These are phyloP conservation scores for Nannochloropsis oceanica DNA, from an alignment of 108 stramenopile genomes.

Conservation along the genomic window DNA sequence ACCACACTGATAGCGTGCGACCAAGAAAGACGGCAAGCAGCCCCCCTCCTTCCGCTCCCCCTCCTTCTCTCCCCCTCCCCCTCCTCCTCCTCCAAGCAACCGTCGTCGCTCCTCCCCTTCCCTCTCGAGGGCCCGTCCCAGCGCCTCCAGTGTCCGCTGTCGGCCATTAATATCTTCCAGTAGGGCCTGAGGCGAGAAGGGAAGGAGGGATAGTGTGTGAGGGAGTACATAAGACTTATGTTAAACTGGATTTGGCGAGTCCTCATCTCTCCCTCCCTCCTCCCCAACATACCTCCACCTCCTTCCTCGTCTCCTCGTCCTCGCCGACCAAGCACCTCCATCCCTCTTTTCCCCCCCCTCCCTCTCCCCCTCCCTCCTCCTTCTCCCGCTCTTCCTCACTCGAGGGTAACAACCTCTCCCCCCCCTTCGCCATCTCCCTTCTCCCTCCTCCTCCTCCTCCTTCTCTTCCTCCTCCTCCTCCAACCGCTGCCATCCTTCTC, in stretches of 20 bases:
- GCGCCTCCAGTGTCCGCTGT: background rate
- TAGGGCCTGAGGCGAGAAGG: background rate
- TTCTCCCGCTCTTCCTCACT: background rate
- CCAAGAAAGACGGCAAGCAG: background rate
- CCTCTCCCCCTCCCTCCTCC: background rate
- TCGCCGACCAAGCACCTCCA: background rate
- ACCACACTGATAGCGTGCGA: background rate
- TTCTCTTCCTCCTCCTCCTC: background rate
- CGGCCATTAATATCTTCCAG: background rate
- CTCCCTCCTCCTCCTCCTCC: too few species aligned
- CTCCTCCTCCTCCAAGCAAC: background rate
- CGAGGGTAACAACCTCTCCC: background rate
- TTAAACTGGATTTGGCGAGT: too few species aligned
- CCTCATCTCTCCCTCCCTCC: background rate
- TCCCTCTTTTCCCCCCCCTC: background rate
- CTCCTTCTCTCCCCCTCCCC: background rate
- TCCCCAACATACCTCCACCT: background rate
- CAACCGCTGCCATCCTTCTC: background rate
- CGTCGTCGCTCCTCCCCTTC: background rate
- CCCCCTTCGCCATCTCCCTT: too few species aligned
- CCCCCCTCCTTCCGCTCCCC: background rate
- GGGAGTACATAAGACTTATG: too few species aligned
- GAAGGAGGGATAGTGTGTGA: background rate
- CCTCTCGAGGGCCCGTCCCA: background rate
- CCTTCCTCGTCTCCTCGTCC: background rate